Base-by-base conservation (phyloP, 805 yeast species). In the Barnettozyma sucrosica region DNA sequence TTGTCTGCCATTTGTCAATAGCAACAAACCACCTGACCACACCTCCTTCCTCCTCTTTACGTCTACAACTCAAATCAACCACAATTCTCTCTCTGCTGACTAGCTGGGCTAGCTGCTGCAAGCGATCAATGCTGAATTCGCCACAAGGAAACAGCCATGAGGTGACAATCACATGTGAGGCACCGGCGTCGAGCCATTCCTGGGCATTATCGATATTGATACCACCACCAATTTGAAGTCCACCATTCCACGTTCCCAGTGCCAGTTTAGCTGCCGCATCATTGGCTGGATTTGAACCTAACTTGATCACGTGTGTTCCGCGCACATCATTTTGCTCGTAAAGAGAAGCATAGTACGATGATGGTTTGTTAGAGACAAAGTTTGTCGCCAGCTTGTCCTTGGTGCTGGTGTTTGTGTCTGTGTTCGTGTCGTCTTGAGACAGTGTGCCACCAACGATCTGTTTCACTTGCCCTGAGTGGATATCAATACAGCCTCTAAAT, bases 401-500 rank as follows among this genome's bases (percentile, higher is more conserved):
- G 10, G 18, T 7, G 41, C 4, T 23, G 16, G 41, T 20, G 23
- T 13, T 36, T 10, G 21, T 19, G 38, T n/a, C n/a, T n/a, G 18
- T 36, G 20, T 7, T 19, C 4, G 65, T 66, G 53, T 79, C 83
- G 49, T 81, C 83, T 10, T 70, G 68, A 0, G 75, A 72, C 19
- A 93, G 70, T 0, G 97, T 85, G 0, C 97, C 96, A 7, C 99
- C 99, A 1, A 93, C 97, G 46, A 93, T 93, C 64, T 93, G 99
- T 61, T 93, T 93, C 51, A 93, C 99, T 55, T 87, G 84, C 2
- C 99, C 99, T 7, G 85, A 77, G 65, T 93, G 99, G 49, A 93
- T 81, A 63, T 93, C 99, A 34, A 93, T 92, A 61, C 99, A 93
- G 1, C 97, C 98, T 58, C 90, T 79, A 67, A 88, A 93, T 45